Percentiles rank a stretch among this genome's conserved stretches.
Evolutionary conservation across 2,329 filamentous ascomycete species (phyloP).

Genomic region (Sclerotinia nivalis): DNA sequence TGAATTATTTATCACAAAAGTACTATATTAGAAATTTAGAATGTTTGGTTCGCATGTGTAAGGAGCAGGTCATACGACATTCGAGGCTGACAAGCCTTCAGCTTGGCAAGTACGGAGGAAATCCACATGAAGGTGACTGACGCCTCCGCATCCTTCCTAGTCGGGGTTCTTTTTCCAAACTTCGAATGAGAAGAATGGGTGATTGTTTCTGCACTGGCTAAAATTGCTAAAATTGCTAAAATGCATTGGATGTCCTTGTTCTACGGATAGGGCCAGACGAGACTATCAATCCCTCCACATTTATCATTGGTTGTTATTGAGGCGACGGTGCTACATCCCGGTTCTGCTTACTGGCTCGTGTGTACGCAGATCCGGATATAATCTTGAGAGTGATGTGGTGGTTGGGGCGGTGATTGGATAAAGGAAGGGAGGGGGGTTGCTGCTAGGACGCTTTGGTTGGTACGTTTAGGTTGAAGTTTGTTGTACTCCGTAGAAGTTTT

Average conservation of each 20-base stretch:
- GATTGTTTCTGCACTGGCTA: slow-evolving; percentile 16
- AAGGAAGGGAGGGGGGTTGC: background rate
- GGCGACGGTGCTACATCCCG: slow-evolving; percentile 3
- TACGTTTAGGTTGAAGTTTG: background rate
- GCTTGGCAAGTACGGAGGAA: background rate
- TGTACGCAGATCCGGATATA: slow-evolving; percentile 5
- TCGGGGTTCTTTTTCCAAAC: background rate
- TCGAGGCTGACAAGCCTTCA: slow-evolving; percentile 19
- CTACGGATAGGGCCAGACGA: slow-evolving; percentile 9
- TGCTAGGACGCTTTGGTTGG: background rate
- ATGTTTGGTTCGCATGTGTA: background rate
- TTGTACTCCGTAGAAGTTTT: background rate
- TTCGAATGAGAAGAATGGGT: background rate
- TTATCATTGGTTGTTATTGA: background rate
- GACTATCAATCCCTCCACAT: background rate
- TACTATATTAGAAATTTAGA: background rate
- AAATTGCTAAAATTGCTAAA: background rate
- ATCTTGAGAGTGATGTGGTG: background rate
- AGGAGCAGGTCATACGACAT: slow-evolving; percentile 19
- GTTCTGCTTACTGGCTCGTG: slow-evolving; percentile 13
- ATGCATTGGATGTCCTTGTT: background rate
- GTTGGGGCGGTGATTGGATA: slow-evolving; percentile 3
- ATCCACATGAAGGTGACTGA: slow-evolving; percentile 8
- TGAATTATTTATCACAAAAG: background rate
- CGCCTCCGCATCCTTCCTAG: slow-evolving; percentile 12